Evolutionary conservation across 305 asterid genomes (phyloP).

Genomic region (Salvia sclarea): DNA sequence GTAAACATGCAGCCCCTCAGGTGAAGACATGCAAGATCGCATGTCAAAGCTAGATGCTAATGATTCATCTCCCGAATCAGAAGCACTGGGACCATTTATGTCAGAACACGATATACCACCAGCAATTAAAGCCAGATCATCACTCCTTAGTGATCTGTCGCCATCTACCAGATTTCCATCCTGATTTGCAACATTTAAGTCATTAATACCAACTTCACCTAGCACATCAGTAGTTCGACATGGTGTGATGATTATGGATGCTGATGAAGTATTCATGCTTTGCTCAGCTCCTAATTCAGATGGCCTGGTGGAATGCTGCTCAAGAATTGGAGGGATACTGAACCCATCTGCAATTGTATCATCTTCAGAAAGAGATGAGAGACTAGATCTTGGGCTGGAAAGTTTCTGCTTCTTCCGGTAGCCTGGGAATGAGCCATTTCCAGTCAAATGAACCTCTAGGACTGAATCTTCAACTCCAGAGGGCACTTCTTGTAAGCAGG

Average conservation of each 20-base stretch:
- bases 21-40: slow-evolving; percentile 44
- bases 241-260: slow-evolving; percentile 31
- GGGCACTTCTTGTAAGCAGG: slow-evolving; percentile 31
- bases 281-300: slow-evolving; percentile 40
- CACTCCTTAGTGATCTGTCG: slow-evolving; percentile 30
- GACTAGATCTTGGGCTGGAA: slow-evolving; percentile 40
- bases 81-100: slow-evolving; percentile 30
- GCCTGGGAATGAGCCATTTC: slow-evolving; percentile 36
- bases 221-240: slow-evolving; percentile 27
- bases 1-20: slow-evolving; percentile 48
- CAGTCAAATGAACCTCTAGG: slow-evolving; percentile 36
- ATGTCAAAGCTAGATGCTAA: slow-evolving; percentile 41
- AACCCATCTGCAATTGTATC: slow-evolving; percentile 40
- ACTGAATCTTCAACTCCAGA: slow-evolving; percentile 34
- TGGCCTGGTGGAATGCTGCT: slow-evolving; percentile 33
- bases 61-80: slow-evolving; percentile 44
- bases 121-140: slow-evolving; percentile 30
- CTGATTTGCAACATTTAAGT: slow-evolving; percentile 27
- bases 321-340: slow-evolving; percentile 36
- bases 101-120: slow-evolving; percentile 37
- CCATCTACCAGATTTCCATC: slow-evolving; percentile 37
- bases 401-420: slow-evolving; percentile 45
- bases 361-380: slow-evolving; percentile 39
- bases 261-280: slow-evolving; percentile 37
- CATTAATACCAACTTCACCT: slow-evolving; percentile 30